A percentile compares a stretch with the other conserved stretches of the same genome.
Conservation (phyloP, 305 asterid species). For the Solanum hybrid region DNA sequence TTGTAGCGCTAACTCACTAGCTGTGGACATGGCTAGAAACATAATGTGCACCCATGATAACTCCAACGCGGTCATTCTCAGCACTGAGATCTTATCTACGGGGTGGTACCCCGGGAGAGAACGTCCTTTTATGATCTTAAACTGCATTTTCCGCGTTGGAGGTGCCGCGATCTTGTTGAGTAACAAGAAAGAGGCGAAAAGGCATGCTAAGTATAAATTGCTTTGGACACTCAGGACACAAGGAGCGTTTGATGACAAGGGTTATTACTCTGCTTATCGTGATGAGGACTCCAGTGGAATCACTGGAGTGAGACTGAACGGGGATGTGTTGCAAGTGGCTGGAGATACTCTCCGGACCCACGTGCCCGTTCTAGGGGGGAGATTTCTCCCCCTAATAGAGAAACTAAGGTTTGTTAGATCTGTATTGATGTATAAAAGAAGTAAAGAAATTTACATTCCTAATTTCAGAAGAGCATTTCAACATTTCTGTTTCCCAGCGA, state of each 20-base stretch:
- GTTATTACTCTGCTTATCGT: constrained; percentile 43
- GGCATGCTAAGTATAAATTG: constrained; percentile 45
- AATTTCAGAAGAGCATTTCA: constrained; percentile 57
- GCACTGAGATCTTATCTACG: constrained; percentile 71
- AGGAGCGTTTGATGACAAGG: constrained; percentile 60
- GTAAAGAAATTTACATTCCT: constrained; percentile 51
- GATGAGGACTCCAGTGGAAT: constrained; percentile 67
- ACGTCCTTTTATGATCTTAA: constrained; percentile 42
- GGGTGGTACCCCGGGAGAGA: constrained; percentile 82
- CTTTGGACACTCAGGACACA: constrained; percentile 42
- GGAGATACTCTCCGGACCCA: constrained; percentile 60
- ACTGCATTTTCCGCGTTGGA: constrained; percentile 71
- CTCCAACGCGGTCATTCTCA: constrained; percentile 50
- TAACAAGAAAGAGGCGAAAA: constrained; percentile 33
- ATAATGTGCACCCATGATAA: constrained; percentile 33
- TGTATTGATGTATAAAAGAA: constrained; percentile 26
- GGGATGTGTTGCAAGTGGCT: constrained; percentile 51
- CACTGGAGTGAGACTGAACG: constrained; percentile 55
- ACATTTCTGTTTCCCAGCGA: constrained; percentile 73
- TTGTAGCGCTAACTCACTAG: constrained; percentile 49
- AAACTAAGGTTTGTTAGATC: constrained; percentile 30
- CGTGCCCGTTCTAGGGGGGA: constrained; percentile 44
- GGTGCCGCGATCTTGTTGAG: constrained; percentile 54
- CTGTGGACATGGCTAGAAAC: constrained; percentile 46
- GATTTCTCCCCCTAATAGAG: constrained; percentile 44